Conservation (phyloP, 1,284 basidiomycete genomes). For the Rhodotorula mucilaginosa region DNA sequence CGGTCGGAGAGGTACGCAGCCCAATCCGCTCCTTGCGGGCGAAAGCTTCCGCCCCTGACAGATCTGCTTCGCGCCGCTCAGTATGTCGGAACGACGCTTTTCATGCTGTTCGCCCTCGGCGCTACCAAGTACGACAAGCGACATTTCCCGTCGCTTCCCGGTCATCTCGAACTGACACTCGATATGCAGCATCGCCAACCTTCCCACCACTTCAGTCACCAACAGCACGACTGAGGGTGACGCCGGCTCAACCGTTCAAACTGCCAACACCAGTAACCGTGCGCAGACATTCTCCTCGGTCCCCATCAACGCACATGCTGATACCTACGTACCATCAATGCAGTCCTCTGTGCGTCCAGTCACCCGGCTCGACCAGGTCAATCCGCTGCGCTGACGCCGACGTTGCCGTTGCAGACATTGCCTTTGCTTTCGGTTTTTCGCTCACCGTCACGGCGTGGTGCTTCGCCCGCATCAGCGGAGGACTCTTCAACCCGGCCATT, state of each 20-base stretch:
- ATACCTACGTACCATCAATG: no score
- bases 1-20: no score
- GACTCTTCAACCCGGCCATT: conserved; percentile 67
- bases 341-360: no score
- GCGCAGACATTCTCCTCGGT: no score
- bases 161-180: not conserved
- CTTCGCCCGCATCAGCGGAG: conserved; percentile 42
- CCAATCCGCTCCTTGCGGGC: no score
- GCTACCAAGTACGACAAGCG: not conserved
- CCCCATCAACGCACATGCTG: no score
- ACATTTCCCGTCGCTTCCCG: no score
- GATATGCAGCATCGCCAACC: conserved; percentile 8
- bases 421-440: conserved; percentile 55
- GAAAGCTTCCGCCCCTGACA: no score
- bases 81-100: conserved; percentile 34
- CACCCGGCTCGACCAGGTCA: no score
- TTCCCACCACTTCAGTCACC: conserved; percentile 9
- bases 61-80: conserved; percentile 1
- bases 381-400: no score
- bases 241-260: not conserved
- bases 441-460: conserved; percentile 66
- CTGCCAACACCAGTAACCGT: conserved; percentile 11
- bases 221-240: not conserved
- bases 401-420: conserved; percentile 15
- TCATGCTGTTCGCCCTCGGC: conserved; percentile 23